phyloP scores from a whole-genome alignment of 1,139 yeast genomes.

The Yamadazyma dushanensis region DNA sequence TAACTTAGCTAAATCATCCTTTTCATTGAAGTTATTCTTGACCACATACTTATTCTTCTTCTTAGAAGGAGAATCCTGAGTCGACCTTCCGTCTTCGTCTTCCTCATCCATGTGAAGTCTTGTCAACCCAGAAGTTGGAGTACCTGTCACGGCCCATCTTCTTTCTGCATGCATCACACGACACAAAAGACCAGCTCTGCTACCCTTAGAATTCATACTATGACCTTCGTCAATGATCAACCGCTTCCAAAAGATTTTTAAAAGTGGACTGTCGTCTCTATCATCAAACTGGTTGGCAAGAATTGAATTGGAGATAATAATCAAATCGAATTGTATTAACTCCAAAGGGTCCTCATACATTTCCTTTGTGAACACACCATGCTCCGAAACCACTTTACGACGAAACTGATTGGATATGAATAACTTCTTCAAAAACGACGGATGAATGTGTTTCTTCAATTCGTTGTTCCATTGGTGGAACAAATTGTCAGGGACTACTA shows the following conservation, averaged over 20 bases:
- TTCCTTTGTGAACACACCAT: constrained; percentile 20
- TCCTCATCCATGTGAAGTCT: constrained; percentile 55
- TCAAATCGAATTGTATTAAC: constrained; percentile 48
- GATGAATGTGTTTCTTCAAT: constrained; percentile 52
- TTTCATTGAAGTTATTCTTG: constrained; percentile 34
- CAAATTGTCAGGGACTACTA: constrained; percentile 66
- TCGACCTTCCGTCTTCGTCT: constrained; percentile 22
- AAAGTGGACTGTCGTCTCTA: constrained; percentile 31
- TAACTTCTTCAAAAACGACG: constrained; percentile 33
- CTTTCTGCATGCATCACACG: constrained; percentile 54
- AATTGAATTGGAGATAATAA: constrained; percentile 50
- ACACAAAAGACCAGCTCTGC: constrained; percentile 52
- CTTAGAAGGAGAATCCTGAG: constrained; percentile 16
- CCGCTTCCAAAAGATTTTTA: constrained; percentile 61
- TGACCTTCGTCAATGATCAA: constrained; percentile 77
- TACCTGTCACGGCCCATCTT: constrained; percentile 74
- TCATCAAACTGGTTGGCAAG: constrained; percentile 40
- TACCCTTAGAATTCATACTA: constrained; percentile 51
- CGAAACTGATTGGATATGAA: constrained; percentile 36
- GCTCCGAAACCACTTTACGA: constrained; percentile 14
- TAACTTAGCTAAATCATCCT: constrained; percentile 52
- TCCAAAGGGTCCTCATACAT: constrained; percentile 30
- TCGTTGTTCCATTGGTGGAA: constrained; percentile 67
- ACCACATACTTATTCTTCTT: constrained; percentile 41
- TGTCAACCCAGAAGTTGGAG: constrained; percentile 72